Percentiles rank a stretch among this genome's conserved stretches.
Evolutionary conservation across 1,284 basidiomycete genomes (phyloP).

Genomic region (Melampsora larici-populina): DNA sequence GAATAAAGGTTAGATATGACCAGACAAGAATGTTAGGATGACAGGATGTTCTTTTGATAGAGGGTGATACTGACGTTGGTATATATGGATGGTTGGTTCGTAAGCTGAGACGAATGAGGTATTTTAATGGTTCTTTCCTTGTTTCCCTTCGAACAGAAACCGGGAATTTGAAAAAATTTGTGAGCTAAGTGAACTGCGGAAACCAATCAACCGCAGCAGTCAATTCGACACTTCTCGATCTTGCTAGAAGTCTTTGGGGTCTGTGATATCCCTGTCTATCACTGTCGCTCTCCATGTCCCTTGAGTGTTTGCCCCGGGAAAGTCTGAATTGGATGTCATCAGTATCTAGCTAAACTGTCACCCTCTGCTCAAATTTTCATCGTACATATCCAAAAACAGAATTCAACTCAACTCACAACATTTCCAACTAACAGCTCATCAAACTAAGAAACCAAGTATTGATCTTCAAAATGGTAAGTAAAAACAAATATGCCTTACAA

Average conservation of each 20-base stretch:
- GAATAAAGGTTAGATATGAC: neutral
- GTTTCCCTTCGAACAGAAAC: neutral
- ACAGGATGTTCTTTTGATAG: neutral
- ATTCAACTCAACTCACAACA: neutral
- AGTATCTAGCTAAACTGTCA: no score
- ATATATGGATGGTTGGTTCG: no score
- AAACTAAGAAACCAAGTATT: no score
- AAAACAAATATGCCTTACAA: neutral
- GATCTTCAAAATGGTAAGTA: no score
- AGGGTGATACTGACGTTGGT: no score
- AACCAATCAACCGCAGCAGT: neutral
- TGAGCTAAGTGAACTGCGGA: neutral
- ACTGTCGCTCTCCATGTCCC: neutral
- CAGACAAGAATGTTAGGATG: neutral
- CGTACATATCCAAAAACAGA: neutral
- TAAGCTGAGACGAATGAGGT: no score
- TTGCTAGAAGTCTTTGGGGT: conserved; percentile 12
- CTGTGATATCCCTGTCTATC: neutral
- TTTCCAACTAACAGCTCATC: neutral
- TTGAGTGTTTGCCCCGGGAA: no score
- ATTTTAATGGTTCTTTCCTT: no score
- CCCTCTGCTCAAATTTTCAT: neutral
- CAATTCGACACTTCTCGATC: conserved; percentile 23
- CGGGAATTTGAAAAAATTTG: neutral
- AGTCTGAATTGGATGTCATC: no score